Evolutionary conservation across 208 protist species (phyloP).

Genomic region (Blastocrithidia nonstop): DNA sequence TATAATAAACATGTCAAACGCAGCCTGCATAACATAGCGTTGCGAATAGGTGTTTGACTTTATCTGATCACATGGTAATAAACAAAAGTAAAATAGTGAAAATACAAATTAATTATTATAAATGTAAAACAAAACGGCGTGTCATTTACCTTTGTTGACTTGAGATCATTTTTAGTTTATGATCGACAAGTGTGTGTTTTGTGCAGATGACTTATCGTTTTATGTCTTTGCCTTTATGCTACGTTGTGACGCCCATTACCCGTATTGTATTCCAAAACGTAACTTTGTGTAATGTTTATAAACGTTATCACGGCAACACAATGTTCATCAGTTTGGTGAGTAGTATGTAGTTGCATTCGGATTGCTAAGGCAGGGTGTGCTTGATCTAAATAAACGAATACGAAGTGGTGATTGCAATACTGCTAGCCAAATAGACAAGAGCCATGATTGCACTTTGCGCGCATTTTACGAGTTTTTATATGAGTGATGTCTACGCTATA

Average conservation of each 20-base stretch:
- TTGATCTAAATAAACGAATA: too few species aligned
- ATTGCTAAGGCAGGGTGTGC: constrained; percentile 10
- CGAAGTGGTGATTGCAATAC: too few species aligned
- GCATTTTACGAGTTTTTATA: constrained; percentile 49
- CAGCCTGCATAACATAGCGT: too few species aligned
- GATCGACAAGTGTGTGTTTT: constrained; percentile 17
- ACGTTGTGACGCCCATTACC: constrained; percentile 9
- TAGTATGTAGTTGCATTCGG: constrained; percentile 14
- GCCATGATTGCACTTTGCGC: constrained; percentile 10
- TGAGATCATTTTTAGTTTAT: constrained; percentile 33
- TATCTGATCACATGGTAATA: too few species aligned
- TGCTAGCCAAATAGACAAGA: too few species aligned
- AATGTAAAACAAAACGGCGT: too few species aligned
- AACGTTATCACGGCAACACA: constrained; percentile 5
- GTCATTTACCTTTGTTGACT: too few species aligned
- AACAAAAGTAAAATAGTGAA: too few species aligned
- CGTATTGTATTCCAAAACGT: constrained; percentile 20
- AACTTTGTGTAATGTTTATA: constrained; percentile 18
- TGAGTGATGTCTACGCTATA: constrained; percentile 20
- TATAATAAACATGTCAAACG: too few species aligned
- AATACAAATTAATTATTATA: too few species aligned
- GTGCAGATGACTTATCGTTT: constrained; percentile 38
- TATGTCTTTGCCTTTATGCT: constrained; percentile 45
- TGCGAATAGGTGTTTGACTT: too few species aligned
- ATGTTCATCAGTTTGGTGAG: constrained; percentile 6